Evolutionary conservation across 371 early-diverging fungal species (phyloP), one percentile per base, ranked within the genome.

Genomic region (Blastocladiella emersonii): DNA sequence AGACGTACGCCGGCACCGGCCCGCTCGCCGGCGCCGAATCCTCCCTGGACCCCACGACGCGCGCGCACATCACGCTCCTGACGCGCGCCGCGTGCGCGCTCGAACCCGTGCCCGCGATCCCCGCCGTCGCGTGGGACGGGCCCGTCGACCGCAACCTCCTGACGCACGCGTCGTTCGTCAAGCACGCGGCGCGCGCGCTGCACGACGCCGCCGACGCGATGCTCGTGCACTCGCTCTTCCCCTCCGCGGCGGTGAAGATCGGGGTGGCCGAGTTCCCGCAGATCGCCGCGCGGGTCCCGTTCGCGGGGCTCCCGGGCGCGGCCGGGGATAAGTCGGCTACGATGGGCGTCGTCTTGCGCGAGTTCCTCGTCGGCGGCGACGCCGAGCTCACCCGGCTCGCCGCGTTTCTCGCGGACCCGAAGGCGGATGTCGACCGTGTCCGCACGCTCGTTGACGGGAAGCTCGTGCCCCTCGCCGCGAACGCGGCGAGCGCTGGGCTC

Each of bases 101-200:
- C 23, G 36, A 49, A 19, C 51, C 34, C n/a, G 30, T 27, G 56
- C 25, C 27, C 41, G 25, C 35, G 56, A 15, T 51, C 17, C 27
- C 44, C 41, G 78, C 75, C 30, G 61, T 62, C 36, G 68, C 73
- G 51, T 86, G 86, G 87, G 69, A 69, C 34, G 87, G 87, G 1
- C 82, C 84, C 10, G 71, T 86, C 56, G 81, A 77, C 70, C 81
- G 88, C 23, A 89, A 91, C 63, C 66, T 89, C 53, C 71, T 91
- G 56, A 86, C 77, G 13, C 87, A 88, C 73, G 82, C 81, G 69
- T 84, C 87, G 64, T 76, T 84, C 68, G 75, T 76, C 43, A 84
- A 83, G 66, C 72, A 77, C 8, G 63, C 85, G 62, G 77, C 76
- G 45, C 78, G 83, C 45, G 77, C 81, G 23, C 78, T 84, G 49